A percentile compares a stretch with the other conserved stretches of the same genome.
Conservation (phyloP, 306 rosid genomes). For the Myrica gale region DNA sequence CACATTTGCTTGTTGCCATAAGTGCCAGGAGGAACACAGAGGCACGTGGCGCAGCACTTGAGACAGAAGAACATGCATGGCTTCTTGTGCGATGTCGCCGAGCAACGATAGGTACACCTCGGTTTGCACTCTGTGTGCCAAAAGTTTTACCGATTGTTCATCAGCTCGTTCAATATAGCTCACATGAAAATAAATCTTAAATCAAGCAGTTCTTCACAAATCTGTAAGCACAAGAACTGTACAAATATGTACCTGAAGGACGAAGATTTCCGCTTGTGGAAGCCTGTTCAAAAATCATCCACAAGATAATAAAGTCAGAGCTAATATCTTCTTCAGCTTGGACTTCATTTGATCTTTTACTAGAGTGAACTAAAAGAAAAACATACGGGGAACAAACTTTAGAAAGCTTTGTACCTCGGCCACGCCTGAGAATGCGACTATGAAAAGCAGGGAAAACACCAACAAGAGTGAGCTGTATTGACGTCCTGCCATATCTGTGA, state of each 20-base stretch:
- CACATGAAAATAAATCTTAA: neutral
- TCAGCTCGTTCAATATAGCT: neutral
- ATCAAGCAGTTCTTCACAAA: neutral
- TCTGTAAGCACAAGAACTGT: neutral
- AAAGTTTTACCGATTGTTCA: too few species aligned
- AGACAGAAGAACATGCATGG: slow-evolving; percentile 94
- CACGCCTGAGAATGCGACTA: slow-evolving; percentile 51
- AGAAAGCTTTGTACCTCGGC: slow-evolving; percentile 47
- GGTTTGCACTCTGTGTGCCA: slow-evolving; percentile 53
- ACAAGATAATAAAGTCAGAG: neutral
- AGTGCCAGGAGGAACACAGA: slow-evolving; percentile 83
- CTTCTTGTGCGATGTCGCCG: slow-evolving; percentile 86
- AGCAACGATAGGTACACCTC: slow-evolving; percentile 68
- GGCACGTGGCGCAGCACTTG: slow-evolving; percentile 76
- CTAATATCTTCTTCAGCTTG: too few species aligned
- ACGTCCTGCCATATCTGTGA: slow-evolving; percentile 39
- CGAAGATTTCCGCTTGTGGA: slow-evolving; percentile 39
- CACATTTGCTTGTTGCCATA: slow-evolving; percentile 75
- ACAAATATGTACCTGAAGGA: slow-evolving; percentile 48
- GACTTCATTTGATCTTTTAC: too few species aligned
- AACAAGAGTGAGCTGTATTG: slow-evolving; percentile 39
- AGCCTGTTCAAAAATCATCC: slow-evolving; percentile 37
- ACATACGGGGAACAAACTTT: too few species aligned
- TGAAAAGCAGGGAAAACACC: slow-evolving; percentile 52
- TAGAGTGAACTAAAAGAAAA: too few species aligned